Evolutionary conservation across 164 flowering plant genomes (phyloP).

Genomic region (Protea cynaroides): DNA sequence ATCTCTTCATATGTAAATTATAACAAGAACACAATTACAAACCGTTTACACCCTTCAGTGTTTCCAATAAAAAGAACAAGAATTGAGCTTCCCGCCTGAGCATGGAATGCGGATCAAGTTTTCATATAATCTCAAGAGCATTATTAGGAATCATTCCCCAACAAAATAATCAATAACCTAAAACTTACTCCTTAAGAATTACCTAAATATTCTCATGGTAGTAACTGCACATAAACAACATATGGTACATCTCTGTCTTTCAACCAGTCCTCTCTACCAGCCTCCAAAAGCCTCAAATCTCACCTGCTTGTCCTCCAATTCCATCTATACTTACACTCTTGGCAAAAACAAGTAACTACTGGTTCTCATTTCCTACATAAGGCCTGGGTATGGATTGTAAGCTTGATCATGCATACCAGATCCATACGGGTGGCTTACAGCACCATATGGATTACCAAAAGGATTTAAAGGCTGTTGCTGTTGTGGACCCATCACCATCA

Average conservation of each 20-base stretch:
- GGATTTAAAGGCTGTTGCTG: slow-evolving; percentile 50
- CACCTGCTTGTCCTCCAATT: neutral
- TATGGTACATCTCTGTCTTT: slow-evolving; percentile 36
- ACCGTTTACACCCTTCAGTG: too few species aligned
- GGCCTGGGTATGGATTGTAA: slow-evolving; percentile 58
- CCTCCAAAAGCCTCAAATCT: neutral
- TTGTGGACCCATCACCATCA: slow-evolving; percentile 50
- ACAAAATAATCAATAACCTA: slow-evolving; percentile 16
- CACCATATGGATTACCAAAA: slow-evolving; percentile 45
- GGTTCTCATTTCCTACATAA: slow-evolving; percentile 26
- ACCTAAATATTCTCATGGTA: slow-evolving; percentile 8
- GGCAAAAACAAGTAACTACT: too few species aligned
- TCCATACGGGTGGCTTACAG: slow-evolving; percentile 38
- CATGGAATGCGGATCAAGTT: neutral
- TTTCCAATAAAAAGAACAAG: neutral
- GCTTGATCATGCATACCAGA: slow-evolving; percentile 56
- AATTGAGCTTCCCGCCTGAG: slow-evolving; percentile 6
- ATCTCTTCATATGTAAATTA: too few species aligned
- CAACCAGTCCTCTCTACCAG: slow-evolving; percentile 2
- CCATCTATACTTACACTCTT: neutral
- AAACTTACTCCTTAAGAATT: slow-evolving; percentile 1
- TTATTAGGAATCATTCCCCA: slow-evolving; percentile 13
- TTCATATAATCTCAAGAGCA: slow-evolving; percentile 2
- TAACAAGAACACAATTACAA: too few species aligned
- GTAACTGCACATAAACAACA: slow-evolving; percentile 27